These are phyloP conservation scores for Sporothrix brunneoviolacea DNA, from an alignment of 2,329 filamentous ascomycete genomes.

Conservation along the genomic window DNA sequence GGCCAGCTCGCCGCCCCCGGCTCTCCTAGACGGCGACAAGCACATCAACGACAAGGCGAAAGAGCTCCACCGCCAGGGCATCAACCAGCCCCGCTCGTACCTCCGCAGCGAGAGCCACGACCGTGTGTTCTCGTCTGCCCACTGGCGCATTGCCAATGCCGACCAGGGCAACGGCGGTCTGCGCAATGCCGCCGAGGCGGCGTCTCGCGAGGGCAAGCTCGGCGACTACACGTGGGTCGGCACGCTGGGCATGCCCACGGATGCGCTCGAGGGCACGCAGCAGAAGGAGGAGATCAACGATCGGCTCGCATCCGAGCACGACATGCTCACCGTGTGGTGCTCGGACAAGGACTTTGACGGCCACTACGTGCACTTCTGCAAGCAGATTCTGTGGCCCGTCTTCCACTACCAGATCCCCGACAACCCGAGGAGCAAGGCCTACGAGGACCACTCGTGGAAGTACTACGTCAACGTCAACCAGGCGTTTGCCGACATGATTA, in stretches of 20 bases:
- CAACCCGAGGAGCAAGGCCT: slow-evolving; percentile 96
- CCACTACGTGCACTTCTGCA: slow-evolving; percentile 94
- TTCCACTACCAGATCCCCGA: slow-evolving; percentile 98
- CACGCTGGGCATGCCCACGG: slow-evolving; percentile 88
- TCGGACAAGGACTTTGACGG: slow-evolving; percentile 90
- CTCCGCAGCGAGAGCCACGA: slow-evolving; percentile 59
- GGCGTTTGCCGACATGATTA: slow-evolving; percentile 83
- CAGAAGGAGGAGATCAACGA: slow-evolving; percentile 80
- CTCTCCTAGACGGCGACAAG: slow-evolving; percentile 63
- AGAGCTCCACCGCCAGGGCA: slow-evolving; percentile 50
- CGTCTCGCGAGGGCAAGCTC: slow-evolving; percentile 60
- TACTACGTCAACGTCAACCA: slow-evolving; percentile 92
- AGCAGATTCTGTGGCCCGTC: slow-evolving; percentile 94
- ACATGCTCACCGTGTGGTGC: slow-evolving; percentile 78
- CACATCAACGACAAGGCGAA: slow-evolving; percentile 48
- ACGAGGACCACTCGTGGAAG: slow-evolving; percentile 93
- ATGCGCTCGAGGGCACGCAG: slow-evolving; percentile 66
- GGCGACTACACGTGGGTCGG: slow-evolving; percentile 84
- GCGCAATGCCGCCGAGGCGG: slow-evolving; percentile 78
- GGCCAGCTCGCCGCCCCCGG: slow-evolving; percentile 65
- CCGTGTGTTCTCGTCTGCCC: slow-evolving; percentile 64
- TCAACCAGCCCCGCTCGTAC: slow-evolving; percentile 45
- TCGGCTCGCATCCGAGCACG: slow-evolving; percentile 69
- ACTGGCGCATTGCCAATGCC: slow-evolving; percentile 77
- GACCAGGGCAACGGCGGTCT: slow-evolving; percentile 91